A percentile compares a stretch with the other conserved stretches of the same genome.
Evolutionary conservation across 768 basidiomycete genomes (phyloP).

Genomic region (Clavulina sp.): DNA sequence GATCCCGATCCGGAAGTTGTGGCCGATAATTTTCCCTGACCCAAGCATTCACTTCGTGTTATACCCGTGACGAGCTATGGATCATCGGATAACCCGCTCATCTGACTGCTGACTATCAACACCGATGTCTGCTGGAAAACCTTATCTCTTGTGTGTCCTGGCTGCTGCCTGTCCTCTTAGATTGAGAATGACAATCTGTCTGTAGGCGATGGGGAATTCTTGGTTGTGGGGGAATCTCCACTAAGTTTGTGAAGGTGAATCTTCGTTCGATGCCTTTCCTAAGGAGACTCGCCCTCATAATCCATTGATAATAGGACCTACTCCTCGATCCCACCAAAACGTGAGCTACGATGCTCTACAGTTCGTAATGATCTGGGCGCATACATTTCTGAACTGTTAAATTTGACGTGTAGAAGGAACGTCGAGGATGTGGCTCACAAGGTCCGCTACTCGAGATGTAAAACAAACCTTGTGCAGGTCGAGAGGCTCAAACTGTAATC

Average conservation of each 20-base stretch:
- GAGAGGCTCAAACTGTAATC: neutral
- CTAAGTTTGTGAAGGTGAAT: slow-evolving; percentile 45
- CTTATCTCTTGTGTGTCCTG: too few species aligned
- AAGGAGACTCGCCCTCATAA: neutral
- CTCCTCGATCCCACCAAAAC: slow-evolving; percentile 22
- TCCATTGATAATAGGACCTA: slow-evolving; percentile 35
- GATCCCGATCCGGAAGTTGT: too few species aligned
- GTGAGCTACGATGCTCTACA: neutral
- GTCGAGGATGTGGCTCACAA: slow-evolving; percentile 51
- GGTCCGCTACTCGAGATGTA: slow-evolving; percentile 10
- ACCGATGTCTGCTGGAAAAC: too few species aligned
- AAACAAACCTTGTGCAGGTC: neutral
- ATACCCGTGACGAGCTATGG: too few species aligned
- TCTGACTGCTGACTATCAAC: too few species aligned
- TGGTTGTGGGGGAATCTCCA: slow-evolving; percentile 60
- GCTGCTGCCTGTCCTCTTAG: too few species aligned
- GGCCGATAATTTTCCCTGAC: too few species aligned
- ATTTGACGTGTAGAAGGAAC: slow-evolving; percentile 32
- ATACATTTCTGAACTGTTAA: too few species aligned
- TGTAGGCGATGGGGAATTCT: slow-evolving; percentile 75
- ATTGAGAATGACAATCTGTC: too few species aligned
- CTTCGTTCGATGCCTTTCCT: neutral
- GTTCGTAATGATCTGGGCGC: too few species aligned
- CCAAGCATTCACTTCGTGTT: too few species aligned
- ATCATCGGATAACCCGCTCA: too few species aligned